phyloP scores from a whole-genome alignment of 73 alveolate species.

The Paramecium biaurelia region DNA sequence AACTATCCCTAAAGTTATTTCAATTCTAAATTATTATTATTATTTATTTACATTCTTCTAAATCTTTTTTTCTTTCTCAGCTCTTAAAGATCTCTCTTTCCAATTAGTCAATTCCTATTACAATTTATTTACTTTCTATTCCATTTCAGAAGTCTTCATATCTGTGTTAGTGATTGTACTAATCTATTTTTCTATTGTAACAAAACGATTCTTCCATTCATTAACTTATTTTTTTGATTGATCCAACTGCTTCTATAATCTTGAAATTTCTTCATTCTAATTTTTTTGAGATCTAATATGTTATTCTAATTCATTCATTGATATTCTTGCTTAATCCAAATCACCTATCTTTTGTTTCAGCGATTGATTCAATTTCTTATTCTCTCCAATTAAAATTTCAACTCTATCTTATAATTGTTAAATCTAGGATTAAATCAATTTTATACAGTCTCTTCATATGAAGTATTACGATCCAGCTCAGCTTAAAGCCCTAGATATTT shows the following conservation, averaged over 20 bases:
- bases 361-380: background rate
- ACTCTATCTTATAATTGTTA: background rate
- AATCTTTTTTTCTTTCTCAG: slow-evolving; percentile 32
- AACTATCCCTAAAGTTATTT: background rate
- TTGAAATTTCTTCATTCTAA: background rate
- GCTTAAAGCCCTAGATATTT: slow-evolving; percentile 39
- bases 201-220: background rate
- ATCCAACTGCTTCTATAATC: background rate
- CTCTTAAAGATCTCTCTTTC: slow-evolving; percentile 42
- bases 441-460: slow-evolving; percentile 30
- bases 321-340: background rate
- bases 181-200: background rate
- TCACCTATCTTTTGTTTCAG: slow-evolving; percentile 16
- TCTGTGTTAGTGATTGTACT: background rate
- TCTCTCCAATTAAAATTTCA: slow-evolving; percentile 20
- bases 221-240: background rate
- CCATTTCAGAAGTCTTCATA: background rate
- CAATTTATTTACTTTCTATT: background rate
- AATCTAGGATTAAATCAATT: background rate
- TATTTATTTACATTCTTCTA: background rate
- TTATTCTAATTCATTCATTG: background rate
- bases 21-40: background rate
- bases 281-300: background rate
- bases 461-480: background rate
- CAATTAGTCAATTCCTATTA: background rate